A percentile compares a stretch with the other conserved stretches of the same genome.
Conservation (phyloP, 31 red algal species). For the Endocladia muricata region DNA sequence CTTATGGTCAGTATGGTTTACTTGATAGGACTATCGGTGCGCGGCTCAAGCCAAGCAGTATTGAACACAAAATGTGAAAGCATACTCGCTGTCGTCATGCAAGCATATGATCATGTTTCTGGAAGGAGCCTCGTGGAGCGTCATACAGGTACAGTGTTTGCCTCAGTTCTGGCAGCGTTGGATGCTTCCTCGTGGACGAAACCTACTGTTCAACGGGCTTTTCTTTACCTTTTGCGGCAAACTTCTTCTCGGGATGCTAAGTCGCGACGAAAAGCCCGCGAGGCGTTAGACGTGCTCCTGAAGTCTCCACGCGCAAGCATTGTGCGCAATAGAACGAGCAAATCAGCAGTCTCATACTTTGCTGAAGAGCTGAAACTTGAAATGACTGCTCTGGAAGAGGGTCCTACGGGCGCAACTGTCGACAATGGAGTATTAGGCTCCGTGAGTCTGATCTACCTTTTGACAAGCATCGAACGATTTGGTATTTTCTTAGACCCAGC, state of each 20-base stretch:
- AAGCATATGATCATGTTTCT: constrained; percentile 31
- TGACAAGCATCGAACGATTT: constrained; percentile 25
- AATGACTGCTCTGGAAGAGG: background rate
- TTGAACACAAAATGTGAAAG: constrained; percentile 50
- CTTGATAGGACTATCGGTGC: constrained; percentile 44
- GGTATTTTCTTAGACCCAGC: constrained; percentile 19
- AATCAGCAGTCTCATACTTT: constrained; percentile 18
- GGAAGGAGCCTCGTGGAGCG: constrained; percentile 29
- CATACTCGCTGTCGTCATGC: constrained; percentile 33
- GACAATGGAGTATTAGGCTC: background rate
- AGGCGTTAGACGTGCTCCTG: constrained; percentile 50
- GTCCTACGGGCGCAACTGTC: constrained; percentile 16
- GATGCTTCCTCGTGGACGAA: constrained; percentile 55
- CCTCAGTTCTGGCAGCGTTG: constrained; percentile 47
- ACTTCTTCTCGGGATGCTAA: constrained; percentile 34
- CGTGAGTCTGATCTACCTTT: constrained; percentile 23
- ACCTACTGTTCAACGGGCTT: constrained; percentile 47
- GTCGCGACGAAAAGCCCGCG: constrained; percentile 49
- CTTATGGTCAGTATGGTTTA: constrained; percentile 48
- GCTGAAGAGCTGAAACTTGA: constrained; percentile 20
- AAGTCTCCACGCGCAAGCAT: constrained; percentile 18
- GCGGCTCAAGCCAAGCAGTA: constrained; percentile 50
- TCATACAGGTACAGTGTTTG: constrained; percentile 42
- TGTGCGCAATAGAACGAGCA: constrained; percentile 19
- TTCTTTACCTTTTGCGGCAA: constrained; percentile 43